phyloP scores from a whole-genome alignment of 805 yeast species.

The Wickerhamiella qilinensis region DNA sequence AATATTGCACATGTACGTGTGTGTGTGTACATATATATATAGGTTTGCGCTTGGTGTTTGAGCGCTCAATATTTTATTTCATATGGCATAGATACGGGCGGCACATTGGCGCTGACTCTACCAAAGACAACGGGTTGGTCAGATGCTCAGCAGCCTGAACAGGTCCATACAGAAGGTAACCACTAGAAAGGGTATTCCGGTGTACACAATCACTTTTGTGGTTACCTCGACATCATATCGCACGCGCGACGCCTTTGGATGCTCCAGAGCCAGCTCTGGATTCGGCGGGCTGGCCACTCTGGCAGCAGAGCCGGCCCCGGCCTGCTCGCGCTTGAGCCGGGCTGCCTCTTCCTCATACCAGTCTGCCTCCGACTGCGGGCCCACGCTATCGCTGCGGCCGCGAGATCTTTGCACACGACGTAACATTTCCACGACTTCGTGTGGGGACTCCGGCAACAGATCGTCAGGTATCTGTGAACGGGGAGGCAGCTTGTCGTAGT shows the following conservation, averaged over 20 bases:
- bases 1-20: too few relatives aligned
- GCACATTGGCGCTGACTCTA: too few relatives aligned
- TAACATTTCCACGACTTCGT: constrained; percentile 19
- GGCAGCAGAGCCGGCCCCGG: neutral
- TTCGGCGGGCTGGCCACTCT: neutral
- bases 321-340: constrained; percentile 16
- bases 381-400: constrained; percentile 24
- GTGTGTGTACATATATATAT: too few relatives aligned
- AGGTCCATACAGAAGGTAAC: constrained; percentile 13
- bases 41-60: too few relatives aligned
- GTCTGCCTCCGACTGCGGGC: constrained; percentile 28
- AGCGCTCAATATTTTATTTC: too few relatives aligned
- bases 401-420: constrained; percentile 13
- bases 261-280: neutral
- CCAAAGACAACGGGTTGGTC: too few relatives aligned
- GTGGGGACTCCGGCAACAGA: constrained; percentile 23
- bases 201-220: constrained; percentile 63
- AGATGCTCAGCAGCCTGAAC: constrained; percentile 5
- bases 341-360: constrained; percentile 24
- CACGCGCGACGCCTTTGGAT: constrained; percentile 14
- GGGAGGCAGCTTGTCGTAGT: constrained; percentile 21
- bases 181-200: constrained; percentile 56
- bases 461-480: constrained; percentile 8
- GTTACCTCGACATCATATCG: constrained; percentile 62
- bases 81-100: too few relatives aligned